Evolutionary conservation across 768 basidiomycete species (phyloP).

Genomic region (Coprinopsis strossmayeri): DNA sequence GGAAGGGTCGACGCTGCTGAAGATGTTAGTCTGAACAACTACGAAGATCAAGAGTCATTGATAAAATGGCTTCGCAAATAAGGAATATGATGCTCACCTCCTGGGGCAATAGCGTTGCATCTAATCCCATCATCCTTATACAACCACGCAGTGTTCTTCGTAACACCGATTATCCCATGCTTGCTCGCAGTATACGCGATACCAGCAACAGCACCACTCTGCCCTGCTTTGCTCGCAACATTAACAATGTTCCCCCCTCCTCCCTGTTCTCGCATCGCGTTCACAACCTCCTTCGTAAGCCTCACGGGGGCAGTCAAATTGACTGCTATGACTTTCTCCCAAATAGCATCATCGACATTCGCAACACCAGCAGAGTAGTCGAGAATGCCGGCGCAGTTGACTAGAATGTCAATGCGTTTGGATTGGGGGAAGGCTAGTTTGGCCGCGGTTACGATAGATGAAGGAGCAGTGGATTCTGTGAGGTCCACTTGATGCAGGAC

Average conservation of each 20-base stretch:
- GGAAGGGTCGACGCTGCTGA: not conserved
- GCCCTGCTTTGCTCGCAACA: slow-evolving; percentile 13
- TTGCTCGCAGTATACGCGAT: slow-evolving; percentile 15
- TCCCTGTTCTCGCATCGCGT: slow-evolving; percentile 11
- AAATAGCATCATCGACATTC: slow-evolving; percentile 6
- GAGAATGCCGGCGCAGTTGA: slow-evolving; percentile 12
- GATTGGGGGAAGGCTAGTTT: not conserved
- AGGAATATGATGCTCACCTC: slow-evolving; percentile 3
- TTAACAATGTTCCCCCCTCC: slow-evolving; percentile 15
- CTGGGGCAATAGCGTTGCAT: slow-evolving; percentile 14
- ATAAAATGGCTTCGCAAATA: not conserved
- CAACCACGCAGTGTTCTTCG: slow-evolving; percentile 15
- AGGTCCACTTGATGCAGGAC: slow-evolving; percentile 2
- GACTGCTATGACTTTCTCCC: slow-evolving; percentile 13
- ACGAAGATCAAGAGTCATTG: not conserved
- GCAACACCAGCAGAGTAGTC: slow-evolving; percentile 8
- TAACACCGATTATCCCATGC: slow-evolving; percentile 14
- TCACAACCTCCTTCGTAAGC: slow-evolving; percentile 13
- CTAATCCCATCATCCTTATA: slow-evolving; percentile 14
- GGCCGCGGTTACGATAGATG: slow-evolving; percentile 8
- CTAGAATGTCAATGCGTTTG: slow-evolving; percentile 11
- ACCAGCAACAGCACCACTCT: slow-evolving; percentile 13
- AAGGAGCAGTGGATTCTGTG: slow-evolving; percentile 4
- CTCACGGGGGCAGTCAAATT: slow-evolving; percentile 13
- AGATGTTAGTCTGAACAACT: not conserved